Conservation (phyloP, 352 stramenopile species). For the Phytophthora cactorum region DNA sequence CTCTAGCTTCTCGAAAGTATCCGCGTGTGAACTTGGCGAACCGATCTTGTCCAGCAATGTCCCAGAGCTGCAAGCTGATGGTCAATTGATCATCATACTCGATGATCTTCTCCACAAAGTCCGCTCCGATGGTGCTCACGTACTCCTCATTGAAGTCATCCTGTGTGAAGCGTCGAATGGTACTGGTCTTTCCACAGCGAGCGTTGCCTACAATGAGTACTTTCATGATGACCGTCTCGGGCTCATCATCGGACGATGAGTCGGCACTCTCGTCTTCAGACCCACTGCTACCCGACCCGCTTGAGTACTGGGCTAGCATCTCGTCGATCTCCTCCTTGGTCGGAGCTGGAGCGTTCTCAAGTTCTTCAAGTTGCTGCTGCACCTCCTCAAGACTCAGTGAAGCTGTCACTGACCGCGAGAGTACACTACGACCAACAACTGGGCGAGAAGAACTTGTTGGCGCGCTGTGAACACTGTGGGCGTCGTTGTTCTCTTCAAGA, state of each 20-base stretch:
- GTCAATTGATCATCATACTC: conserved; percentile 57
- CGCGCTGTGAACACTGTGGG: conserved; percentile 23
- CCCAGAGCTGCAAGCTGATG: conserved; percentile 87
- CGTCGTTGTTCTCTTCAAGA: conserved; percentile 30
- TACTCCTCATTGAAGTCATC: conserved; percentile 84
- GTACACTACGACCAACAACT: conserved; percentile 1
- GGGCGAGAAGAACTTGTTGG: conserved; percentile 11
- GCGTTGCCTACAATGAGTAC: conserved; percentile 89
- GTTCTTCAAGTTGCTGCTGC: conserved; percentile 47
- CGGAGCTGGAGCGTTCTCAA: conserved; percentile 48
- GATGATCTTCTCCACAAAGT: conserved; percentile 89
- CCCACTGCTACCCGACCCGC: conserved; percentile 21
- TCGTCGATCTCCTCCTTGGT: conserved; percentile 69
- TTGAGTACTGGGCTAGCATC: conserved; percentile 64
- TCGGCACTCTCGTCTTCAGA: conserved; percentile 12
- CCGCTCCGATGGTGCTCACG: conserved; percentile 85
- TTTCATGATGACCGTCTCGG: conserved; percentile 79
- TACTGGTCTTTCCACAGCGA: conserved; percentile 89
- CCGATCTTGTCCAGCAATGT: conserved; percentile 88
- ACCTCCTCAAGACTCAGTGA: conserved; percentile 57
- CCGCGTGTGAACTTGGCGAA: conserved; percentile 89
- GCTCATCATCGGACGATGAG: conserved; percentile 24
- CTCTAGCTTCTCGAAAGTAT: conserved; percentile 85
- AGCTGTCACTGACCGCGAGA: conserved; percentile 8
- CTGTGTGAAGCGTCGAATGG: conserved; percentile 78